Conservation (phyloP, 2,329 filamentous ascomycete species). For the Aspergillus sp. region DNA sequence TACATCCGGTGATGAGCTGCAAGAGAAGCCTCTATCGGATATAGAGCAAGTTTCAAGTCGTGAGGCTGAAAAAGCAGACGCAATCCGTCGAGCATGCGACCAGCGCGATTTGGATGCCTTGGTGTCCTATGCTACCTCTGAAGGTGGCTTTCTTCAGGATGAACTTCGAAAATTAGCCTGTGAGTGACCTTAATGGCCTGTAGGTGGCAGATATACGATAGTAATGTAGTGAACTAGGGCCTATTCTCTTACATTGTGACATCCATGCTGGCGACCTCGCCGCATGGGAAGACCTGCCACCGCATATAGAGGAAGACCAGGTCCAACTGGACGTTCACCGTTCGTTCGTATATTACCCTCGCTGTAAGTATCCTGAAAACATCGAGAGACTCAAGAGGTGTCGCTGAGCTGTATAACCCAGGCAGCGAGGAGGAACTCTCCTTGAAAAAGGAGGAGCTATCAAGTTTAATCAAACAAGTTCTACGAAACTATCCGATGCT, state of each 20-base stretch:
- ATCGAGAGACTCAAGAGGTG: not conserved
- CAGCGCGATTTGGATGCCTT: constrained; percentile 54
- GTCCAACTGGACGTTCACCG: constrained; percentile 88
- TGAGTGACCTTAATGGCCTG: constrained; percentile 47
- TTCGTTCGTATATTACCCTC: constrained; percentile 96
- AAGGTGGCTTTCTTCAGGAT: constrained; percentile 65
- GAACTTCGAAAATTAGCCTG: constrained; percentile 69
- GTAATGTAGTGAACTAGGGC: constrained; percentile 35
- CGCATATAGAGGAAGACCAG: constrained; percentile 85
- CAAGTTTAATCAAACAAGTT: constrained; percentile 71
- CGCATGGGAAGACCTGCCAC: constrained; percentile 60
- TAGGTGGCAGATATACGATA: constrained; percentile 1
- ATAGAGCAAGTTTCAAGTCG: constrained; percentile 3
- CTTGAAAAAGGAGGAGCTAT: constrained; percentile 70
- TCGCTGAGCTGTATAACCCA: constrained; percentile 27
- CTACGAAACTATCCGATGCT: constrained; percentile 77
- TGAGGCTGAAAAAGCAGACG: constrained; percentile 36
- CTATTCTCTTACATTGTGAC: constrained; percentile 43
- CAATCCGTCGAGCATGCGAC: constrained; percentile 58
- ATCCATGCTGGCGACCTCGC: constrained; percentile 12
- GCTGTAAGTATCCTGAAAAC: constrained; percentile 50
- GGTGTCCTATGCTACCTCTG: constrained; percentile 54
- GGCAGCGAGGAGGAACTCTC: constrained; percentile 66
- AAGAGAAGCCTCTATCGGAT: constrained; percentile 1
- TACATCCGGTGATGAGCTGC: not conserved